phyloP scores from a whole-genome alignment of 768 basidiomycete species.

The Suillus occidentalis region DNA sequence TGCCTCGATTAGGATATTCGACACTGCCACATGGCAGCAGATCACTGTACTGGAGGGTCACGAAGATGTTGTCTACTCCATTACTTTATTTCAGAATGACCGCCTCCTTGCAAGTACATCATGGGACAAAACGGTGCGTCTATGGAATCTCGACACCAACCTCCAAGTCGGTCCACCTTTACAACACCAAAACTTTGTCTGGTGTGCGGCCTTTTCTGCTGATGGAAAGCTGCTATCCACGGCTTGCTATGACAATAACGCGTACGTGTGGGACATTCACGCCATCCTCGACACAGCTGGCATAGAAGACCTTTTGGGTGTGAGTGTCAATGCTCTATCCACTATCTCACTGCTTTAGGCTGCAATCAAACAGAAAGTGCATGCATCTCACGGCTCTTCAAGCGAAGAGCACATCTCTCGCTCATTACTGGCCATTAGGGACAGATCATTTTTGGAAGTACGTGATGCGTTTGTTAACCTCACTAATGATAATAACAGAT shows the following conservation, averaged over 20 bases:
- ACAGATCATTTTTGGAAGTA: no score
- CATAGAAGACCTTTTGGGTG: neutral
- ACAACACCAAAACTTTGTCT: neutral
- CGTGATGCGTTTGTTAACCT: no score
- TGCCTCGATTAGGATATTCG: neutral
- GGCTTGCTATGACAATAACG: neutral
- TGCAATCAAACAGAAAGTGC: no score
- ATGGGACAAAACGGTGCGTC: neutral
- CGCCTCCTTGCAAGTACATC: neutral
- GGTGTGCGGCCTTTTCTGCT: neutral
- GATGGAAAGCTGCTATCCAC: conserved; percentile 5
- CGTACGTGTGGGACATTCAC: neutral
- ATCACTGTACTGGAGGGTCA: neutral
- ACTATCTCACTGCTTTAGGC: neutral
- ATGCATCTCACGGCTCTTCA: no score
- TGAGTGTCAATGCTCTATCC: neutral
- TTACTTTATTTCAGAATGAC: neutral
- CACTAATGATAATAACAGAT: no score
- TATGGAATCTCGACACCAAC: conserved; percentile 8
- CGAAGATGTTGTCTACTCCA: neutral
- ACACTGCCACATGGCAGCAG: neutral
- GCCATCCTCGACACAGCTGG: neutral
- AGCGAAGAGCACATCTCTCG: no score
- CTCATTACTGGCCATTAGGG: no score
- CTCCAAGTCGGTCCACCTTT: neutral